phyloP scores from a whole-genome alignment of 148 eudicot genomes.

The Amaranthus palmeri region DNA sequence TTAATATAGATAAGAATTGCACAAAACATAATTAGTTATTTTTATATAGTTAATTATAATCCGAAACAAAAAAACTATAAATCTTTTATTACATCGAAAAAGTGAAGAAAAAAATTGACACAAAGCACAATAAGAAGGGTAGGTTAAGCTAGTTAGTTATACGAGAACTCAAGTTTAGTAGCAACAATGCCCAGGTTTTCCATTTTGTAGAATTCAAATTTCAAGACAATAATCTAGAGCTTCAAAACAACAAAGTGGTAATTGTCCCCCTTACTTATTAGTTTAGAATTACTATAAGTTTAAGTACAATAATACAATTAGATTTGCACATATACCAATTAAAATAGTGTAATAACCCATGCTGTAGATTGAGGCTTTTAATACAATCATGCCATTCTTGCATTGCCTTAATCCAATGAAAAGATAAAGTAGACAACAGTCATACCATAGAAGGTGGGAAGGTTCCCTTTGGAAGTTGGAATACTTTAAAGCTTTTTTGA shows the following conservation, averaged over 20 bases:
- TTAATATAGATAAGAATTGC: too few relatives aligned
- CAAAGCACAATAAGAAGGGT: slow-evolving; percentile 27
- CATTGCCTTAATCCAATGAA: slow-evolving; percentile 17
- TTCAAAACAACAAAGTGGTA: slow-evolving; percentile 29
- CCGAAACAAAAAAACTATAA: too few relatives aligned
- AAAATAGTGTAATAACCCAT: slow-evolving; percentile 14
- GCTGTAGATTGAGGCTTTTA: slow-evolving; percentile 28
- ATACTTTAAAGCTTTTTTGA: slow-evolving; percentile 19
- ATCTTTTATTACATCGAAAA: neutral
- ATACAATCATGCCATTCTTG: slow-evolving; percentile 24
- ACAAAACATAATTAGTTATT: too few relatives aligned
- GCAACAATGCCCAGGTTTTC: slow-evolving; percentile 30
- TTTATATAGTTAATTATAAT: too few relatives aligned
- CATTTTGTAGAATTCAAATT: slow-evolving; percentile 21
- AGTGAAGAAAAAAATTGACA: slow-evolving; percentile 12
- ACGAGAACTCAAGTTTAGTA: slow-evolving; percentile 10
- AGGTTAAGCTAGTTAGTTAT: slow-evolving; percentile 11
- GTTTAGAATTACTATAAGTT: neutral
- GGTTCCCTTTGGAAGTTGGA: slow-evolving; percentile 29
- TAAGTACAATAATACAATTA: slow-evolving; percentile 16
- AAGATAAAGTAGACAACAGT: slow-evolving; percentile 18
- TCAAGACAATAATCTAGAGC: slow-evolving; percentile 25
- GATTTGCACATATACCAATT: slow-evolving; percentile 10
- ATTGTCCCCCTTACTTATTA: slow-evolving; percentile 26
- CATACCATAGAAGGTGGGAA: slow-evolving; percentile 25